Base-by-base conservation (phyloP, 257 asterid genomes). In the Scutellaria minor region DNA sequence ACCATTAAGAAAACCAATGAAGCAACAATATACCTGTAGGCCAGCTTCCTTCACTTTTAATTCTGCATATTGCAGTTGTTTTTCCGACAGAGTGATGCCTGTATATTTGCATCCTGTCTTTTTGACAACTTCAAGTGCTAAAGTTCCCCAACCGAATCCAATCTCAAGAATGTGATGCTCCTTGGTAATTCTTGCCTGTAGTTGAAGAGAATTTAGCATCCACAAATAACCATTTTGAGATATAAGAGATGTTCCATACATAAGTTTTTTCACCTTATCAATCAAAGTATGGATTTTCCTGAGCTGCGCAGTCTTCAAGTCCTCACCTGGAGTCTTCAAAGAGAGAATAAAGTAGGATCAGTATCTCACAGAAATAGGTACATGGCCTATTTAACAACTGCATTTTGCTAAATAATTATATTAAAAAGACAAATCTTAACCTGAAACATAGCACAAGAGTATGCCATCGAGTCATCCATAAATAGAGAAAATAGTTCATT, bases 91-190 rank as follows among this genome's bases (percentile, higher is more conserved):
- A 47, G 94, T 90, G 69, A 90, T 85, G 54, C 94, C 94, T 0
- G 96, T 90, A 51, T 90, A 90, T 75, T 77, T 83, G 79, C 97
- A 88, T 61, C 97, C 92, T 0, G 89, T 87, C 64, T 35, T 72
- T 76, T 81, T 83, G 0, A 90, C 97, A 62, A 57, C 78, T 79
- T 90, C 97, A 42, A 90, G 42, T 3, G 93, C 95, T 8, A 85
- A 75, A 60, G 82, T 79, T 67, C 95, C 93, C 96, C 95, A 88
- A 12, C 96, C 95, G 44, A 84, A 85, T 42, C 96, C 95, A 1
- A 90, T 82, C 80, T 90, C 95, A 18, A 90, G 80, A 68, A 90
- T 64, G 72, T 88, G 89, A 70, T 88, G 89, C n/a, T 85, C 82
- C 74, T 80, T 77, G 4, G 70, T 63, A 3, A 90, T 79, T 77